These are phyloP conservation scores for Teunomyces lycoperdinae DNA, from an alignment of 805 yeast species.

Conservation along the genomic window DNA sequence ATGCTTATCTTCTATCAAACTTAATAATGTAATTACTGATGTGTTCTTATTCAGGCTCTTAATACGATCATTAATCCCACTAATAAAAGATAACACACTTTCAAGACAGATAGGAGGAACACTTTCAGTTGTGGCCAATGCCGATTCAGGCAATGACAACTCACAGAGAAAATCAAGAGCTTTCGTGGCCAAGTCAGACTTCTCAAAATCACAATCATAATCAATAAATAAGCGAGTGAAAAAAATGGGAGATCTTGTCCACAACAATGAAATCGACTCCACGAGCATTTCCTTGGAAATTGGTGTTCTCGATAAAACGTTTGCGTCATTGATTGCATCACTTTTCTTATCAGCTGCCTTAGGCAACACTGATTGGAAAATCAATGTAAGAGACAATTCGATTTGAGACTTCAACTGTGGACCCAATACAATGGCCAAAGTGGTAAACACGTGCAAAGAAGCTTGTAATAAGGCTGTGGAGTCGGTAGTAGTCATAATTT, in stretches of 20 bases:
- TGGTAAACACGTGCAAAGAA: conserved; percentile 71
- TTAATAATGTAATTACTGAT: conserved; percentile 15
- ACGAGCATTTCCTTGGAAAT: conserved; percentile 72
- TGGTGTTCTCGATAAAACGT: conserved; percentile 26
- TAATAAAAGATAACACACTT: conserved; percentile 71
- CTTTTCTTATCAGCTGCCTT: conserved; percentile 14
- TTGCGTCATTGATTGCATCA: conserved; percentile 21
- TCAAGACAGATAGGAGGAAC: conserved; percentile 95
- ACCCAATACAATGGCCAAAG: conserved; percentile 67
- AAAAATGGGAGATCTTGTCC: conserved; percentile 77
- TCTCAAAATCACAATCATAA: conserved; percentile 88
- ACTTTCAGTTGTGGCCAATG: conserved; percentile 70
- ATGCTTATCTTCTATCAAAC: conserved; percentile 41
- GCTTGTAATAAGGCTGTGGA: conserved; percentile 71
- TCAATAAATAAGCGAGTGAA: conserved; percentile 75
- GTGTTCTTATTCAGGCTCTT: conserved; percentile 20
- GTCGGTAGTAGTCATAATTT: conserved; percentile 70
- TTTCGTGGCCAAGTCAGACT: conserved; percentile 70
- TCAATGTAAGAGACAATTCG: conserved; percentile 64
- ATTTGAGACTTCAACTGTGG: conserved; percentile 71
- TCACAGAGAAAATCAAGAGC: conserved; percentile 70
- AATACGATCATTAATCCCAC: conserved; percentile 55
- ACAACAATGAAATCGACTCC: conserved; percentile 77
- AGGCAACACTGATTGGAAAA: conserved; percentile 58
- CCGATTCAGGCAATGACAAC: conserved; percentile 82